Conservation (phyloP, 2,329 filamentous ascomycete genomes). For the Monilinia polystroma region DNA sequence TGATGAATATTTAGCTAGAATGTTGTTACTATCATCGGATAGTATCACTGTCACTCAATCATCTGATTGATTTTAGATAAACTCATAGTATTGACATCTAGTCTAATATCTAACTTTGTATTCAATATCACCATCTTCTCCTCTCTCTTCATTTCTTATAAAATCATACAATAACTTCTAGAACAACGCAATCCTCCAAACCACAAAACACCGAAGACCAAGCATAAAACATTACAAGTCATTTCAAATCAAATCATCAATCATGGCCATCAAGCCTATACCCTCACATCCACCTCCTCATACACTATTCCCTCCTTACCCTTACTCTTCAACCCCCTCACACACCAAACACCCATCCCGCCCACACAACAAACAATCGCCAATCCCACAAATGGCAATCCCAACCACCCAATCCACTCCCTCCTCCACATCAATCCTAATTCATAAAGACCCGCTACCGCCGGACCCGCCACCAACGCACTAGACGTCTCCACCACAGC, state of each 20-base stretch:
- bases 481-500: conserved; percentile 35
- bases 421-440: conserved; percentile 33
- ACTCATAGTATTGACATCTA: not conserved
- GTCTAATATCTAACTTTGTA: not conserved
- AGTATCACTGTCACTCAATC: too few species aligned
- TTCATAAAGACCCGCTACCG: conserved; percentile 32
- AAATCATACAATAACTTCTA: not conserved
- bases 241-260: not conserved
- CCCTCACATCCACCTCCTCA: not conserved
- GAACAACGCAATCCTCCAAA: not conserved
- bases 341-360: conserved; percentile 9
- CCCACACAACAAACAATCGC: conserved; percentile 3
- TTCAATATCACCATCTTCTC: too few species aligned
- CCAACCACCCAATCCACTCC: conserved; percentile 30
- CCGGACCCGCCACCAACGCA: conserved; percentile 32
- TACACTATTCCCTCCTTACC: not conserved
- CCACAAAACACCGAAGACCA: too few species aligned
- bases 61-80: not conserved
- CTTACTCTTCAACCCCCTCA: not conserved
- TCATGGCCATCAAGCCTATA: not conserved
- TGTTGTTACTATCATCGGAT: fast-evolving
- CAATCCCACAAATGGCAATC: conserved; percentile 35
- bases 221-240: not conserved
- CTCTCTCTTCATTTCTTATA: not conserved
- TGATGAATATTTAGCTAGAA: too few species aligned